These are phyloP conservation scores for Fusarium sp. DNA, from an alignment of 2,329 filamentous ascomycete genomes.

Conservation along the genomic window DNA sequence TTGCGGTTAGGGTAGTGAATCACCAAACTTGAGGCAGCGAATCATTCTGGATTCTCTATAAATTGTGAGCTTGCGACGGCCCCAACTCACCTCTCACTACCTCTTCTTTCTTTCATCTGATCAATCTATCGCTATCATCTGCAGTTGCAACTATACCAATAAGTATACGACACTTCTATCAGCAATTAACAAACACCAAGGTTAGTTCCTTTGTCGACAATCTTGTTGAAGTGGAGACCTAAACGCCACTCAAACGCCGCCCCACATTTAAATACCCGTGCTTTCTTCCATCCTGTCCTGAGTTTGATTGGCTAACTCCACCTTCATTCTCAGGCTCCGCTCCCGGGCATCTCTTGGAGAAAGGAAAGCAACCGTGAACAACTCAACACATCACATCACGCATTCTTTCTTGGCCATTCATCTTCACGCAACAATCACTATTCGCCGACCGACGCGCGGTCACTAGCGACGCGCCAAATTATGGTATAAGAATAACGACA, in stretches of 20 bases:
- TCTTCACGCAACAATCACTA: conserved; percentile 5
- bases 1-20: no score
- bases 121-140: background rate
- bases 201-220: conserved; percentile 1
- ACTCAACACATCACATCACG: conserved; percentile 13
- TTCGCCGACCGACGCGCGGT: conserved; percentile 7
- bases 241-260: conserved; percentile 6
- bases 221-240: conserved; percentile 4
- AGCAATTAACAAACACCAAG: background rate
- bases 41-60: no score
- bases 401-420: background rate
- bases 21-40: no score
- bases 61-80: no score
- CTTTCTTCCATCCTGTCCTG: conserved; percentile 6
- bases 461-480: conserved; percentile 14
- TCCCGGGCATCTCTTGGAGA: conserved; percentile 11
- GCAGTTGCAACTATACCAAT: background rate
- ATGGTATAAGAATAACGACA: conserved; percentile 42
- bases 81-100: background rate
- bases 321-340: conserved; percentile 8
- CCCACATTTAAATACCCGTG: conserved; percentile 6
- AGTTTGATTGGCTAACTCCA: conserved; percentile 32
- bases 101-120: background rate
- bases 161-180: no score
- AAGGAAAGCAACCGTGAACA: conserved; percentile 40